Evolutionary conservation across 2,329 filamentous ascomycete genomes (phyloP).

Genomic region (Hypoxylon sp.): DNA sequence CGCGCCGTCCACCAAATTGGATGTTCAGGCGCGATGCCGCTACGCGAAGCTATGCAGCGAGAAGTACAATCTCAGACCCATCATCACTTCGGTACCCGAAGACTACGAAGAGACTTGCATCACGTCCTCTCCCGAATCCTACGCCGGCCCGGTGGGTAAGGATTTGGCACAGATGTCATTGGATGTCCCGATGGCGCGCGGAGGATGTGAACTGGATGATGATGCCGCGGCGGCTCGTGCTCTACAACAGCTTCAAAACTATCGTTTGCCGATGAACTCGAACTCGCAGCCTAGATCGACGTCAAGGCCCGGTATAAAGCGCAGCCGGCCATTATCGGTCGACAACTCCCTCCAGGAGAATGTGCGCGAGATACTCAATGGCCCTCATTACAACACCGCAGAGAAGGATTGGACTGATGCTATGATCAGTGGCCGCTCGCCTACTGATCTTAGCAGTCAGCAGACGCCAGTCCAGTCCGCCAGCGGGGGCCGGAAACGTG

Average conservation of each 20-base stretch:
- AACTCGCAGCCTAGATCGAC: constrained; percentile 46
- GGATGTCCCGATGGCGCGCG: constrained; percentile 56
- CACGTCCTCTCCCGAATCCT: constrained; percentile 65
- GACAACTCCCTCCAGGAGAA: constrained; percentile 71
- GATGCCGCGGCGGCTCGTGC: constrained; percentile 64
- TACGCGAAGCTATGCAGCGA: constrained; percentile 66
- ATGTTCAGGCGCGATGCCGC: constrained; percentile 70
- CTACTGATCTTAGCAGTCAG: constrained; percentile 28
- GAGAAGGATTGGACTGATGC: constrained; percentile 48
- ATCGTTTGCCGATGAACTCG: constrained; percentile 49
- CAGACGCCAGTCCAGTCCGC: constrained; percentile 47
- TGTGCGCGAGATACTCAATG: constrained; percentile 67
- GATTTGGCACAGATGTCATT: constrained; percentile 58
- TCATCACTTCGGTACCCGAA: constrained; percentile 66
- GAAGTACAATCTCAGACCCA: constrained; percentile 60
- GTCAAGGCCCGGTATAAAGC: constrained; percentile 59
- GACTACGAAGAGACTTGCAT: constrained; percentile 60
- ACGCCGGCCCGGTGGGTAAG: constrained; percentile 61
- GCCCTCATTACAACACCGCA: constrained; percentile 46
- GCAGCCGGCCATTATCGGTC: constrained; percentile 65
- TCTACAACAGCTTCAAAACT: constrained; percentile 67
- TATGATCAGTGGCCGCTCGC: constrained; percentile 51
- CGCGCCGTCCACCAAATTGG: constrained; percentile 66
- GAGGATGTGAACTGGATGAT: constrained; percentile 59
- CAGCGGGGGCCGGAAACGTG: constrained; percentile 66